Evolutionary conservation across 2,329 filamentous ascomycete species (phyloP).

Genomic region (Sporothrix brunneoviolacea): DNA sequence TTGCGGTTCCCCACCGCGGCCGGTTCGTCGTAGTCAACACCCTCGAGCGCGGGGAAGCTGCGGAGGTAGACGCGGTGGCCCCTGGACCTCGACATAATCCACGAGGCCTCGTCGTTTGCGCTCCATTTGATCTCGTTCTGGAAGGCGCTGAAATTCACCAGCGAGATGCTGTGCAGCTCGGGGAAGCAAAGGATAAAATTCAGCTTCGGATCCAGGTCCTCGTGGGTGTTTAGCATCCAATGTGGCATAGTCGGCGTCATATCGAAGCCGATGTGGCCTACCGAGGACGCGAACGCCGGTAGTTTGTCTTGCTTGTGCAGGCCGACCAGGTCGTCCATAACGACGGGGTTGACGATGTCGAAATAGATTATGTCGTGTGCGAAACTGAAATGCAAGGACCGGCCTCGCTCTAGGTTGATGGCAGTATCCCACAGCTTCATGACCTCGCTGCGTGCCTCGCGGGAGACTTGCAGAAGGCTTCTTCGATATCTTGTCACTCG

Average conservation of each 20-base stretch:
- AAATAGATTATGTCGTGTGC: slow-evolving; percentile 14
- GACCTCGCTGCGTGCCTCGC: slow-evolving; percentile 15
- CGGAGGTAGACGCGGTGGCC: slow-evolving; percentile 13
- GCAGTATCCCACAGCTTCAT: slow-evolving; percentile 3
- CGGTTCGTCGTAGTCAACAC: slow-evolving; percentile 12
- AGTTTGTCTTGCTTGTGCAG: neutral
- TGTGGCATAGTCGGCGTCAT: slow-evolving; percentile 18
- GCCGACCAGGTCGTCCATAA: slow-evolving; percentile 12
- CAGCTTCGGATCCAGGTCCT: slow-evolving; percentile 14
- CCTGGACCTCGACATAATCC: slow-evolving; percentile 8
- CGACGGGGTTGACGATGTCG: slow-evolving; percentile 14
- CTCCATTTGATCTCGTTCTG: slow-evolving; percentile 16
- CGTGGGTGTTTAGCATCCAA: slow-evolving; percentile 12
- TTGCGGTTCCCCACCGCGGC: slow-evolving; percentile 8
- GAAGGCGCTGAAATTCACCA: slow-evolving; percentile 15
- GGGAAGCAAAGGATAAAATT: slow-evolving; percentile 17
- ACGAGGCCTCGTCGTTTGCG: slow-evolving; percentile 7
- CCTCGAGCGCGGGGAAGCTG: slow-evolving; percentile 12
- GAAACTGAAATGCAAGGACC: slow-evolving; percentile 12
- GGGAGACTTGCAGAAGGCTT: slow-evolving; percentile 12
- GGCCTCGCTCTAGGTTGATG: slow-evolving; percentile 6
- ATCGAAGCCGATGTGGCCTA: slow-evolving; percentile 18
- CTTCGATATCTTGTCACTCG: slow-evolving; percentile 9
- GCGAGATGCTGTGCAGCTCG: slow-evolving; percentile 16
- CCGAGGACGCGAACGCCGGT: slow-evolving; percentile 11